Base-by-base conservation (phyloP, 73 alveolate species). In the Tetrahymena borealis region DNA sequence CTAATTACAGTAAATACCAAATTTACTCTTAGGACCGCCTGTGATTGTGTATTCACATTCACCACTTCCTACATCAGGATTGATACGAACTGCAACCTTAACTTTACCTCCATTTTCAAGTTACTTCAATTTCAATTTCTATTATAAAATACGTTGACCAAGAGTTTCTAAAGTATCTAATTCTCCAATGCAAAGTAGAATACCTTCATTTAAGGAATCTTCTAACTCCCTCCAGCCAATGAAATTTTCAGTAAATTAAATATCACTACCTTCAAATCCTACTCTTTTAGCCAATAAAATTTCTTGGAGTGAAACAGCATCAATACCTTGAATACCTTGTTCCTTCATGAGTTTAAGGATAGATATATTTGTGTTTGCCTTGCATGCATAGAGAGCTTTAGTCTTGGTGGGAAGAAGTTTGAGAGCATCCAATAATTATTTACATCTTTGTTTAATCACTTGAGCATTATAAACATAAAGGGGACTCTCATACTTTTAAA, bases 231-330 rank as follows among this genome's bases (percentile, higher is more conserved):
- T 91, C 32, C 90, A 41, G 11, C 93, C 39, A 32, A 93, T 93
- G 79, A 90, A 91, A 78, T 93, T 93, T 18, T 91, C 96, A 36
- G 94, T 91, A 93, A 41, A 93, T 18, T 79, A 43, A n/a, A 93
- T 93, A 36, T 91, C 28, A 32, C 91, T 32, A 39, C 42, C 60
- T 6, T 20, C 39, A 39, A 90, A 93, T 31, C 94, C 94, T 24
- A 90, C 94, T 43, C 39, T 32, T 16, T 40, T 39, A 40, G 96
- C 96, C 3, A 90, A 38, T 28, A 33, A 40, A 6, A 93, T 39
- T 24, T 93, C 96, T 38, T 91, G 31, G 24, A 94, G 94, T 12
- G 94, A 91, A 3, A 93, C 96, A 7, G 96, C 96, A 93, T 93
- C 96, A 8, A 93, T 91, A 9, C 96, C 96, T 41, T 93, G 39